Percentiles rank a stretch among this genome's conserved stretches.
Evolutionary conservation across 345 rosid species (phyloP).

Genomic region (Salix exigua): DNA sequence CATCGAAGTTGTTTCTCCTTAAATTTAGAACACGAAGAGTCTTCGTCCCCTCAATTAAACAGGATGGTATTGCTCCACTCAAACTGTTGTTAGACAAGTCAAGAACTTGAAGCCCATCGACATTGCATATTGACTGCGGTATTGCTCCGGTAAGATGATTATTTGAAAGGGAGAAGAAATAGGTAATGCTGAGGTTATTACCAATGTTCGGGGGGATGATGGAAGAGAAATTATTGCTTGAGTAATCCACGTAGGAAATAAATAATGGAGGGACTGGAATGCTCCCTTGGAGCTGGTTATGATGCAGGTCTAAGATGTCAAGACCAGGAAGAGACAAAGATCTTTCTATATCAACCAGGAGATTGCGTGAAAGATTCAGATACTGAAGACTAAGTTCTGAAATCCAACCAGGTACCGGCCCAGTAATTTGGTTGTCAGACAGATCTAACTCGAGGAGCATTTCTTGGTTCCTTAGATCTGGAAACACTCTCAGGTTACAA

Average conservation of each 20-base stretch:
- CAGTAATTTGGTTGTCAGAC: constrained; percentile 39
- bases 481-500: constrained; percentile 35
- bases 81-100: constrained; percentile 39
- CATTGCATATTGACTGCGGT: constrained; percentile 36
- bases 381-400: constrained; percentile 3
- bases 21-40: constrained; percentile 31
- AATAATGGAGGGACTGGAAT: constrained; percentile 9
- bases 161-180: constrained; percentile 33
- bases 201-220: constrained; percentile 23
- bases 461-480: constrained; percentile 28
- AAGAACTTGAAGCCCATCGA: constrained; percentile 13
- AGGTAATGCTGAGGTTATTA: not conserved
- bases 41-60: constrained; percentile 1
- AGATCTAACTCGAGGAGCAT: constrained; percentile 24
- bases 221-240: constrained; percentile 25
- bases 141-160: constrained; percentile 32
- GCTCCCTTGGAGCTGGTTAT: constrained; percentile 29
- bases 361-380: constrained; percentile 20
- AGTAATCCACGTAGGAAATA: constrained; percentile 27
- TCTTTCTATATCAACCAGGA: constrained; percentile 3
- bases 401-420: constrained; percentile 45
- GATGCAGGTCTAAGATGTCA: constrained; percentile 19
- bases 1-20: constrained; percentile 21
- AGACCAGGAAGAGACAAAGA: constrained; percentile 6
- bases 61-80: constrained; percentile 26